phyloP scores from a whole-genome alignment of 257 asterid genomes.

The Fraxinus excelsior region DNA sequence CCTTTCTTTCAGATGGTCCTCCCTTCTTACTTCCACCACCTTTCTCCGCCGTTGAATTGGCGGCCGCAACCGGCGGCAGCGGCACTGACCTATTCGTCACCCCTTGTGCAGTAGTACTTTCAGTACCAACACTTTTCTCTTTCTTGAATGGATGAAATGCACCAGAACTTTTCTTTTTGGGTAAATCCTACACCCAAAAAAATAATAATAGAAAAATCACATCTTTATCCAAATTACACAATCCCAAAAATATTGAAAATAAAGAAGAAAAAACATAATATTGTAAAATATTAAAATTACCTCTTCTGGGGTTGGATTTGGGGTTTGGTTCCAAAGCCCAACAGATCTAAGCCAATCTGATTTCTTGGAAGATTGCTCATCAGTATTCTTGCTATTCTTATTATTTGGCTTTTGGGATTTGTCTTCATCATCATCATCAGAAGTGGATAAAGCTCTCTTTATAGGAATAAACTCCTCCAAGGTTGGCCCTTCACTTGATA shows the following conservation, averaged over 20 bases:
- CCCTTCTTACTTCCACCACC: conserved; percentile 50
- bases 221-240: conserved; percentile 19
- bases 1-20: conserved; percentile 51
- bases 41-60: conserved; percentile 59
- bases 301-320: conserved; percentile 47
- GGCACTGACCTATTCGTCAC: conserved; percentile 21
- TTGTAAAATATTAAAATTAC: conserved; percentile 9
- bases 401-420: conserved; percentile 30
- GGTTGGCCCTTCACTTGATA: conserved; percentile 46
- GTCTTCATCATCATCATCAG: conserved; percentile 37
- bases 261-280: background rate
- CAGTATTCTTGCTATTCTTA: conserved; percentile 17
- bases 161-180: conserved; percentile 45
- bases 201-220: background rate
- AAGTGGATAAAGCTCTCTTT: conserved; percentile 32
- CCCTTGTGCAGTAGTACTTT: conserved; percentile 7
- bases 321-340: conserved; percentile 50
- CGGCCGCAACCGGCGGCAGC: conserved; percentile 34
- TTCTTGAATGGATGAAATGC: conserved; percentile 76
- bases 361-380: conserved; percentile 27
- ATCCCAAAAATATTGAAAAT: conserved; percentile 1
- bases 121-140: conserved; percentile 30
- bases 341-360: conserved; percentile 56
- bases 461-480: conserved; percentile 44
- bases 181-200: conserved; percentile 36